phyloP scores from a whole-genome alignment of 352 stramenopile genomes.

The Globisporangium cylindrosporum region DNA sequence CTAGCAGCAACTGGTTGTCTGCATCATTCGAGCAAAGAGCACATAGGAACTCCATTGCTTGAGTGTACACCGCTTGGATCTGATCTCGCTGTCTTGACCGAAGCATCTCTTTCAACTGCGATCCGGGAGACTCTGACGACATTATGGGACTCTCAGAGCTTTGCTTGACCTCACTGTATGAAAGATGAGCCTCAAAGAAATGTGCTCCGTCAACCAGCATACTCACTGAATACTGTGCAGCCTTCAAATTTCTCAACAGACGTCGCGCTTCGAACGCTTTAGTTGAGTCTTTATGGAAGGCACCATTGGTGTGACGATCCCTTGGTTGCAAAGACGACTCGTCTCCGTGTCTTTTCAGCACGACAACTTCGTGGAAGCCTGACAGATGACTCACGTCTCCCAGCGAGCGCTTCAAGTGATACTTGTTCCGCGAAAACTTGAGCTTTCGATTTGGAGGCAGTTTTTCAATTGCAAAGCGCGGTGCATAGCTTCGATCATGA shows the following conservation, averaged over 20 bases:
- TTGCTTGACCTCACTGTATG: constrained; percentile 15
- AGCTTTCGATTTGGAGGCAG: constrained; percentile 49
- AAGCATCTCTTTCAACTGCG: constrained; percentile 32
- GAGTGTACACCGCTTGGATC: constrained; percentile 50
- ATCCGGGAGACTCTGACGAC: constrained; percentile 19
- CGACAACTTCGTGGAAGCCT: constrained; percentile 34
- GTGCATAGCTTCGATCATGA: constrained; percentile 17
- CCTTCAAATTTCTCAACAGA: constrained; percentile 56
- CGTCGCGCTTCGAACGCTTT: constrained; percentile 45
- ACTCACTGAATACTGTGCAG: constrained; percentile 53
- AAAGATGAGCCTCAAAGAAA: constrained; percentile 60
- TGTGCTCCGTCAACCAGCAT: constrained; percentile 72
- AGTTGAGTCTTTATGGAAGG: constrained; percentile 13
- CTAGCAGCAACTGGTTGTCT: constrained; percentile 51
- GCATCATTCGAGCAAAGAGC: constrained; percentile 43
- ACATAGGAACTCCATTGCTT: constrained; percentile 59
- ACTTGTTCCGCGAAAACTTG: constrained; percentile 26
- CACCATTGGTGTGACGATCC: not conserved
- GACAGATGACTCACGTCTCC: constrained; percentile 52
- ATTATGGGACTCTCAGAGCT: not conserved
- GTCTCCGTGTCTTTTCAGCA: constrained; percentile 7
- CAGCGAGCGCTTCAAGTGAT: constrained; percentile 33
- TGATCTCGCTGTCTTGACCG: constrained; percentile 45
- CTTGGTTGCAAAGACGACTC: not conserved
- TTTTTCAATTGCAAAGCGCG: constrained; percentile 36